Evolutionary conservation across 768 basidiomycete genomes (phyloP).

Genomic region (Boletus eberwhitei): DNA sequence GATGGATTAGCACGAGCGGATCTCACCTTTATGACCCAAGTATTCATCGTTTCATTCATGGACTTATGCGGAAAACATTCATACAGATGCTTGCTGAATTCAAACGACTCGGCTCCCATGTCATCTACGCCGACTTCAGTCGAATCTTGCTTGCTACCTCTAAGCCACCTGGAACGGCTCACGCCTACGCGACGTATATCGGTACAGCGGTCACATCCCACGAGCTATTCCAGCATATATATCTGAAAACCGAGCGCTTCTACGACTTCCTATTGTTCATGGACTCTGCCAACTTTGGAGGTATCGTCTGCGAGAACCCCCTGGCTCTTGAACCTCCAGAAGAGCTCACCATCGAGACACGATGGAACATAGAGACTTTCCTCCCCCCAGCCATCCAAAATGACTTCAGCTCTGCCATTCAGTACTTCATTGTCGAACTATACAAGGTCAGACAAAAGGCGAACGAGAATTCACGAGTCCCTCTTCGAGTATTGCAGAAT

Average conservation of each 20-base stretch:
- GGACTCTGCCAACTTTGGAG: slow-evolving; percentile 91
- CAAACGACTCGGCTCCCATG: slow-evolving; percentile 87
- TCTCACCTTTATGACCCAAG: slow-evolving; percentile 91
- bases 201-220: slow-evolving; percentile 90
- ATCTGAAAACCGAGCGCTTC: slow-evolving; percentile 80
- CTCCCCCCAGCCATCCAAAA: slow-evolving; percentile 79
- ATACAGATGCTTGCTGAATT: slow-evolving; percentile 96
- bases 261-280: slow-evolving; percentile 95
- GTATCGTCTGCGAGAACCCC: slow-evolving; percentile 82
- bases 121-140: slow-evolving; percentile 92
- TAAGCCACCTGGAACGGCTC: slow-evolving; percentile 92
- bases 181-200: slow-evolving; percentile 95
- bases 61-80: slow-evolving; percentile 97
- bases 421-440: slow-evolving; percentile 82
- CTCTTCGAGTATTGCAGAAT: slow-evolving; percentile 70
- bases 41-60: slow-evolving; percentile 89
- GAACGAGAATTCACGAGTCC: slow-evolving; percentile 58
- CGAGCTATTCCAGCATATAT: slow-evolving; percentile 92
- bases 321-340: slow-evolving; percentile 64
- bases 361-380: slow-evolving; percentile 91
- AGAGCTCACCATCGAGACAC: slow-evolving; percentile 72
- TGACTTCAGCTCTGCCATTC: slow-evolving; percentile 70
- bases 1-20: slow-evolving; percentile 87
- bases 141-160: slow-evolving; percentile 88
- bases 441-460: slow-evolving; percentile 69